Evolutionary conservation across 129 eudicot species (phyloP), one percentile per base, ranked within the genome.

Genomic region (Erigeron canadensis): DNA sequence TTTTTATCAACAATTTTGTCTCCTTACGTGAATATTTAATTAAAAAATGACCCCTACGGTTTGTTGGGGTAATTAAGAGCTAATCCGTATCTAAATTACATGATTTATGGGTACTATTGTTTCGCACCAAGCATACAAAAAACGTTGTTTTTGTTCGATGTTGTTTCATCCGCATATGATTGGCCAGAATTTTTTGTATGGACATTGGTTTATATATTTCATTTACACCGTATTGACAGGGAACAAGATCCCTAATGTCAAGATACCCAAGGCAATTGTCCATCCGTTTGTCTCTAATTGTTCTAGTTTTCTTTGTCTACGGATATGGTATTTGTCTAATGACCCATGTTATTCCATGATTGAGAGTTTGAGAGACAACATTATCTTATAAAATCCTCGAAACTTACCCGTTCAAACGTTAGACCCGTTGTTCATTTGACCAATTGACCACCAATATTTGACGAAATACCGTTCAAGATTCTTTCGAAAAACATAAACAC

Each of bases 181-280:
- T 70, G 55, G 81, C 56, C 75, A 69, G 18, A 67, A 69, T 10
- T 23, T 10, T 38, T 47, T 68, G 75, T 76, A 68, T 55, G 63
- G 75, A 76, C 17, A 60, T 28, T 28, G 59, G 22, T 63, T 63
- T 63, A 51, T 64, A 74, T 51, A 53, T 53, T 64, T 64, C 8
- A 43, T 70, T 21, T 61, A 22, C 64, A 70, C 63, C 38, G 70
- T 70, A 77, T 62, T 8, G 50, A 78, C 66, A 63, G 81, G 81
- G 81, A 78, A 78, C 81, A 78, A 78, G 81, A 78, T 78, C 81
- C 77, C 77, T 70, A 43, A 72, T 60, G 63, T 78, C 77, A 63
- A 54, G 77, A 78, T 70, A 37, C 72, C 81, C 81, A 50, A 78
- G 63, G 81, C 67, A 78, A 43, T 71, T 78, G 81, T 78, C 77